Conservation (phyloP, 805 yeast genomes). For the Kluyveromyces dobzhanskii region DNA sequence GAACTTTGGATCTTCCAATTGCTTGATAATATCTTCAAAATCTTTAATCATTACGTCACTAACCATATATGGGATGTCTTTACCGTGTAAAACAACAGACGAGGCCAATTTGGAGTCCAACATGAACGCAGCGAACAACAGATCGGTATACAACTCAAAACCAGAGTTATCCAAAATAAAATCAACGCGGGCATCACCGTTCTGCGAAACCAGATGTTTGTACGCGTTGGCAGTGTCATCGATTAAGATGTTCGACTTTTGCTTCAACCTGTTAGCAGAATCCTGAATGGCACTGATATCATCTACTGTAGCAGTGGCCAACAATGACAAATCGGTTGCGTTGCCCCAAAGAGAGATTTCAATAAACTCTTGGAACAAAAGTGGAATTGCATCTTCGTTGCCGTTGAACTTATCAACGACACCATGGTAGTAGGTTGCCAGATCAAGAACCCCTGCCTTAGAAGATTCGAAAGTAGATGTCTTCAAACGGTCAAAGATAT, state of each 20-base stretch:
- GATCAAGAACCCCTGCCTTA: constrained; percentile 66
- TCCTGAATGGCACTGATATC: constrained; percentile 91
- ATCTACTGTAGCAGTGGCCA: constrained; percentile 82
- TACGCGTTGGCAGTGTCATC: constrained; percentile 72
- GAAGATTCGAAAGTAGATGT: constrained; percentile 69
- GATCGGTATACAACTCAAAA: constrained; percentile 86
- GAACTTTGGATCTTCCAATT: constrained; percentile 42
- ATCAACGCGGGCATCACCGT: constrained; percentile 50
- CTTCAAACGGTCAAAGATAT: constrained; percentile 66
- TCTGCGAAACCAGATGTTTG: constrained; percentile 33
- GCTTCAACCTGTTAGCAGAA: constrained; percentile 72
- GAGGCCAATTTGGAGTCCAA: constrained; percentile 61
- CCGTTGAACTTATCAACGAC: constrained; percentile 28
- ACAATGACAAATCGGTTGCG: constrained; percentile 86
- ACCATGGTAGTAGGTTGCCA: constrained; percentile 56
- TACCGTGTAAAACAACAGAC: constrained; percentile 73
- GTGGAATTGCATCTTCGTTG: constrained; percentile 37
- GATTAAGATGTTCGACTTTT: constrained; percentile 66
- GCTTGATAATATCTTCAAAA: constrained; percentile 47
- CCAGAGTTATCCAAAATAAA: constrained; percentile 90
- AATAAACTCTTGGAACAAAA: constrained; percentile 72
- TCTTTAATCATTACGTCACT: constrained; percentile 90
- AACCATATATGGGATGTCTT: constrained; percentile 94
- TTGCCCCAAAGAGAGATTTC: constrained; percentile 97
- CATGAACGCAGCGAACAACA: constrained; percentile 54